These are phyloP conservation scores for Tulasnella sp. DNA, from an alignment of 768 basidiomycete genomes.

Conservation along the genomic window DNA sequence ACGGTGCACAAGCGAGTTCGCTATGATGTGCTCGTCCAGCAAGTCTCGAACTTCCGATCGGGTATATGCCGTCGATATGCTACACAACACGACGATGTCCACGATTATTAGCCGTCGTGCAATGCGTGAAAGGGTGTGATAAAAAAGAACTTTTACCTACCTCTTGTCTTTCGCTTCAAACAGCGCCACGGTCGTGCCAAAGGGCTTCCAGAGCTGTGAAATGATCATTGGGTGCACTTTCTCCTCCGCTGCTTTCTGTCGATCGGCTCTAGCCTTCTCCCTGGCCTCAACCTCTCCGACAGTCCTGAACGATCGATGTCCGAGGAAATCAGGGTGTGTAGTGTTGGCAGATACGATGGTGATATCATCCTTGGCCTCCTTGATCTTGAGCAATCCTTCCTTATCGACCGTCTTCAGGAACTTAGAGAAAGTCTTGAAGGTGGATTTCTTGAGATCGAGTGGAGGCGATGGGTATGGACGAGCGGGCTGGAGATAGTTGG, in stretches of 20 bases:
- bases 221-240: conserved; percentile 40
- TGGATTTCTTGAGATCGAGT: conserved; percentile 57
- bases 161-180: conserved; percentile 53
- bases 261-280: conserved; percentile 46
- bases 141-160: conserved; percentile 33
- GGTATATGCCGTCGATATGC: conserved; percentile 44
- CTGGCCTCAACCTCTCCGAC: conserved; percentile 54
- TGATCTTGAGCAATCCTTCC: conserved; percentile 56
- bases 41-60: conserved; percentile 43
- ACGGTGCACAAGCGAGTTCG: conserved; percentile 51
- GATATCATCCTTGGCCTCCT: conserved; percentile 41
- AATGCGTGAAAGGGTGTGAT: not conserved
- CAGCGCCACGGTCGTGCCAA: conserved; percentile 41
- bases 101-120: not conserved
- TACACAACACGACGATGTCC: conserved; percentile 22
- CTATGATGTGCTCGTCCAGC: conserved; percentile 51
- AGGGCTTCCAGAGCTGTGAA: conserved; percentile 68
- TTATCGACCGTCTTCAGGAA: conserved; percentile 76
- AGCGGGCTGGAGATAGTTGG: conserved; percentile 43
- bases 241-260: conserved; percentile 42
- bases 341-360: conserved; percentile 38
- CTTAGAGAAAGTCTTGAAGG: conserved; percentile 65
- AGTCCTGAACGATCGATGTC: conserved; percentile 44
- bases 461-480: conserved; percentile 63
- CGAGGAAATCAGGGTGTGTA: conserved; percentile 43